Conservation (phyloP, 306 rosid species). For the Pterocarpus macrocarpus region DNA sequence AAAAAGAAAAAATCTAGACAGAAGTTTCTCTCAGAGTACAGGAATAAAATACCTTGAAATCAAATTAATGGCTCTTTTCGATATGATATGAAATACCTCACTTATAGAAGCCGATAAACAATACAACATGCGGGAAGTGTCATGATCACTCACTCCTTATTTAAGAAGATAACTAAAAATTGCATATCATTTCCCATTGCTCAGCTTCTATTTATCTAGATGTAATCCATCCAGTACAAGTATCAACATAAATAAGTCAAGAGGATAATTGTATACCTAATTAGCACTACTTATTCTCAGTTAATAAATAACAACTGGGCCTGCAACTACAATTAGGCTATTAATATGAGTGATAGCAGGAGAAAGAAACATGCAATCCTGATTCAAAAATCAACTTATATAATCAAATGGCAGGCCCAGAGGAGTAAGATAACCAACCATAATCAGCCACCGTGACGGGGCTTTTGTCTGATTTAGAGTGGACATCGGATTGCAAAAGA, state of each 20-base stretch:
- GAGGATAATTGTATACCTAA: neutral
- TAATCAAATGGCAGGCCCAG: neutral
- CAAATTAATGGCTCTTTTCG: neutral
- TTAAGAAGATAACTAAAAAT: neutral
- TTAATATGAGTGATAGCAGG: neutral
- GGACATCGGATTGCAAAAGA: slow-evolving; percentile 85
- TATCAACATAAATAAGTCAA: neutral
- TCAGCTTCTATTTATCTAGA: neutral
- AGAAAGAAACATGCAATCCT: neutral
- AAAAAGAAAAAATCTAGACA: too few relatives aligned
- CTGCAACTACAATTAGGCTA: slow-evolving; percentile 15
- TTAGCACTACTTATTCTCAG: neutral
- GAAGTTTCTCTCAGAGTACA: too few relatives aligned
- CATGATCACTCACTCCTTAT: neutral
- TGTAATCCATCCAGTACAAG: neutral
- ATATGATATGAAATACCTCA: slow-evolving; percentile 5
- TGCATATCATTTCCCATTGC: neutral
- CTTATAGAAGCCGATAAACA: neutral
- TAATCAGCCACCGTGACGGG: slow-evolving; percentile 98
- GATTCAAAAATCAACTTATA: neutral
- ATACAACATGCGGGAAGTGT: neutral
- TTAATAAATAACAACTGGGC: slow-evolving; percentile 16
- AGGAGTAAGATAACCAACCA: slow-evolving; percentile 55
- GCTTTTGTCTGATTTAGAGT: slow-evolving; percentile 90
- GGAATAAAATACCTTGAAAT: too few relatives aligned